These are phyloP conservation scores for Lepiota venenata DNA, from an alignment of 768 basidiomycete genomes.

Conservation along the genomic window DNA sequence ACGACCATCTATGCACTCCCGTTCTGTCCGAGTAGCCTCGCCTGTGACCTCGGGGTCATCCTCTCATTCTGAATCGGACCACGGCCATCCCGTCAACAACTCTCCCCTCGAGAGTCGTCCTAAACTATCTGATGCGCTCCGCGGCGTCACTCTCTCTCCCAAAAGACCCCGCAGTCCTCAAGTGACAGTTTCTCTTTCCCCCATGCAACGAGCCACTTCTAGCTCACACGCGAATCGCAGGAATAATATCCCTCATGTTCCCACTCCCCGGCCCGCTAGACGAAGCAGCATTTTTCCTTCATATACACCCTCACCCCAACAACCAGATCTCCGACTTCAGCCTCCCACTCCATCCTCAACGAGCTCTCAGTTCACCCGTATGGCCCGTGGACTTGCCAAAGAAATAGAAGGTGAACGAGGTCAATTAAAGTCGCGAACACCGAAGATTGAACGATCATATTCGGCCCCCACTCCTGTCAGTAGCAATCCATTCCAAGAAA, in stretches of 20 bases:
- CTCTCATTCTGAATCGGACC: slow-evolving; percentile 50
- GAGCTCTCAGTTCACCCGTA: slow-evolving; percentile 56
- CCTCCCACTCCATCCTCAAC: slow-evolving; percentile 59
- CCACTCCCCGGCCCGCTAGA: slow-evolving; percentile 32
- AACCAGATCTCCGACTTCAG: slow-evolving; percentile 51
- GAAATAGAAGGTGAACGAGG: slow-evolving; percentile 45
- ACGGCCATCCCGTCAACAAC: slow-evolving; percentile 33
- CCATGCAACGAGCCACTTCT: slow-evolving; percentile 3
- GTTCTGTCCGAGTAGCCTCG: slow-evolving; percentile 42
- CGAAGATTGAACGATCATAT: slow-evolving; percentile 5
- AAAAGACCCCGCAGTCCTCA: slow-evolving; percentile 61
- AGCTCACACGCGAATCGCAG: neutral
- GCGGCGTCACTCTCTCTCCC: slow-evolving; percentile 70
- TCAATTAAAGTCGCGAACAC: slow-evolving; percentile 7
- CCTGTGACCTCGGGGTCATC: slow-evolving; percentile 46
- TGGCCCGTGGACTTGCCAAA: slow-evolving; percentile 51
- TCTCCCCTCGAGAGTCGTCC: slow-evolving; percentile 36
- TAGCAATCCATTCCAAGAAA: slow-evolving; percentile 38
- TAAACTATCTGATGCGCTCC: slow-evolving; percentile 68
- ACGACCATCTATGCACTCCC: slow-evolving; percentile 24
- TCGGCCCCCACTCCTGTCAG: slow-evolving; percentile 16
- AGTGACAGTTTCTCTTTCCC: slow-evolving; percentile 22
- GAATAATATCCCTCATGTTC: slow-evolving; percentile 11
- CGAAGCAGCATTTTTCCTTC: slow-evolving; percentile 25
- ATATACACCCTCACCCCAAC: slow-evolving; percentile 25